Evolutionary conservation across 1,284 basidiomycete species (phyloP).

Genomic region (Tilletia horrida): DNA sequence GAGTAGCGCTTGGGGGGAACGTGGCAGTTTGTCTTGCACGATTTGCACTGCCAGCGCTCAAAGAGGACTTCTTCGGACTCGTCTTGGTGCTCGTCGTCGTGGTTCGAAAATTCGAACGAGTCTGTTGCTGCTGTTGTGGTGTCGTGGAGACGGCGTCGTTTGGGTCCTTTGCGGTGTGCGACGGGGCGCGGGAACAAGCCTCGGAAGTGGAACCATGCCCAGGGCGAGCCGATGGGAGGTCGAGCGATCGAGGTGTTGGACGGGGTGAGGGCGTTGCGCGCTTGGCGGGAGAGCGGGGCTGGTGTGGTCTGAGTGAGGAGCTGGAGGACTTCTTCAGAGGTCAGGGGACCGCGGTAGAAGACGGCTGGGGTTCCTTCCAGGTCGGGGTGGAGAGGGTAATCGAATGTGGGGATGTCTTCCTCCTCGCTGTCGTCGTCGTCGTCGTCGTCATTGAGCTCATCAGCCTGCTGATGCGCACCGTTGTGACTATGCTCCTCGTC

Average conservation of each 20-base stretch:
- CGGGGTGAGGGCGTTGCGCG: neutral
- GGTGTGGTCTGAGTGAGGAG: neutral
- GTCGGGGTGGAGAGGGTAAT: neutral
- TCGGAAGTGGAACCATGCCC: neutral
- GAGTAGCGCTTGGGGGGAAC: neutral
- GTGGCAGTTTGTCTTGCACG: neutral
- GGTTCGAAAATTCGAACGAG: no score
- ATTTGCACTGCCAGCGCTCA: conserved; percentile 1
- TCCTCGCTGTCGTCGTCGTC: neutral
- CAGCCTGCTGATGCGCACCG: neutral
- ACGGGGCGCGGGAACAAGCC: neutral
- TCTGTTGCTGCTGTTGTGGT: neutral
- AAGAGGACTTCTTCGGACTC: neutral
- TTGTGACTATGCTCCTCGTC: neutral
- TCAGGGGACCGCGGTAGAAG: neutral
- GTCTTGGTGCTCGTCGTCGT: no score
- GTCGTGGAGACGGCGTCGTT: neutral
- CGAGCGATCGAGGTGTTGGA: neutral
- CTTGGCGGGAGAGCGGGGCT: neutral
- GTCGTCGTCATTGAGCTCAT: neutral
- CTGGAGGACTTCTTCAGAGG: neutral
- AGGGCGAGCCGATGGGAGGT: no score
- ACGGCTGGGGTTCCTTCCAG: neutral
- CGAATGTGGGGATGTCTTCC: neutral
- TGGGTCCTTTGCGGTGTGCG: neutral